Evolutionary conservation across 495 filamentous ascomycete species (phyloP), one percentile per base, ranked within the genome.

Genomic region (Penicillium angulare): DNA sequence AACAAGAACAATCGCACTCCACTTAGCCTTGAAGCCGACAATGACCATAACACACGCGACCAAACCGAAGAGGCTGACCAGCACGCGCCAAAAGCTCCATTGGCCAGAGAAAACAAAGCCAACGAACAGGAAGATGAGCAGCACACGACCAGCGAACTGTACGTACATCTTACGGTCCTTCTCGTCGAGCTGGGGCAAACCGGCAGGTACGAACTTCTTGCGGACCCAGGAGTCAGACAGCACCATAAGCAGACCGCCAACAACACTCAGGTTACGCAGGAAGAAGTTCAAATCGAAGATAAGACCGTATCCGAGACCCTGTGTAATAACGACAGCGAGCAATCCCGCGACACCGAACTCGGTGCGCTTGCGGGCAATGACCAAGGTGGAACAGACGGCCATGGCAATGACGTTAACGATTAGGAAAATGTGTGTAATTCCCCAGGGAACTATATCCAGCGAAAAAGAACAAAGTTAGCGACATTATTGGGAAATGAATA

Each of bases 81-180:
- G 49, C 39, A 97, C 74, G 59, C 93, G 80, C 77, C 88, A 87
- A 54, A 96, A 65, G 55, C 83, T 87, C 93, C 93, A 98, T 60
- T 92, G 76, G 39, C 93, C 93, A 27, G 89, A 87, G 74, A 97
- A 96, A 53, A 98, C 86, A 64, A 98, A 98, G 21, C 93, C 93
- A 51, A 96, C 63, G 66, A 98, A 98, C 51, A 98, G 78, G 79
- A 97, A 95, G 70, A 98, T 97, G 56, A 98, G 77, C 36, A 98
- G 79, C n/a, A 98, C 88, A 53, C 93, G 84, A 20, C 93, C 93
- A 45, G 93, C 93, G 44, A 98, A 85, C 80, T 97, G 93, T 73
- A 98, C 92, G 78, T 98, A 98, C 90, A 97, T 97, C 81, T 97
- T 98, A 68, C 90, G 87, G 69, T 98, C 95, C 82, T 97, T 97